Evolutionary conservation across 164 flowering plant species (phyloP).

Genomic region (Annona squamosa): DNA sequence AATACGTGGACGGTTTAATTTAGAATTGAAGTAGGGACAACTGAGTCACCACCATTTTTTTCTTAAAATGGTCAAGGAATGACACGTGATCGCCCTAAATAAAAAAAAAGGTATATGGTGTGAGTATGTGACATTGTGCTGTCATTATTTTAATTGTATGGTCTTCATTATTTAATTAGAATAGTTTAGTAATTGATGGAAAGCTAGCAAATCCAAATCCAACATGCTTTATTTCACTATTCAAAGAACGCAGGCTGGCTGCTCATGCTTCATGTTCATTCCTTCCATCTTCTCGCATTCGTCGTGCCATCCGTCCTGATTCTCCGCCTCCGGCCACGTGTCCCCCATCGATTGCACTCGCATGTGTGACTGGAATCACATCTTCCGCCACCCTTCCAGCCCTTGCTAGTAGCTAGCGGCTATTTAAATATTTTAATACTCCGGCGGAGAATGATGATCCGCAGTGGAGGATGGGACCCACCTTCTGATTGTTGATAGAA

Average conservation of each 20-base stretch:
- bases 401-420: background rate
- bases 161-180: no score
- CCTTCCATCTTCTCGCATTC: background rate
- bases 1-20: no score
- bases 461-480: no score
- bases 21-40: background rate
- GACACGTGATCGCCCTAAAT: background rate
- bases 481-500: no score
- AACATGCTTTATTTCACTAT: conserved; percentile 5
- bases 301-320: background rate
- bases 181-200: background rate
- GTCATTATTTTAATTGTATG: background rate
- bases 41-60: background rate
- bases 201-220: background rate
- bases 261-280: conserved; percentile 4
- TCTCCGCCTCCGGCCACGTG: background rate
- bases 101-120: background rate
- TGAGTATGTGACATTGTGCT: background rate
- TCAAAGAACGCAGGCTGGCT: background rate
- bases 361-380: conserved; percentile 1
- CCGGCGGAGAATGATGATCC: background rate
- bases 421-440: background rate
- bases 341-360: background rate
- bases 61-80: background rate
- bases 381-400: background rate